A percentile compares a stretch with the other conserved stretches of the same genome.
phyloP scores from a whole-genome alignment of 2,329 filamentous ascomycete species.

The Colletotrichum lentis region DNA sequence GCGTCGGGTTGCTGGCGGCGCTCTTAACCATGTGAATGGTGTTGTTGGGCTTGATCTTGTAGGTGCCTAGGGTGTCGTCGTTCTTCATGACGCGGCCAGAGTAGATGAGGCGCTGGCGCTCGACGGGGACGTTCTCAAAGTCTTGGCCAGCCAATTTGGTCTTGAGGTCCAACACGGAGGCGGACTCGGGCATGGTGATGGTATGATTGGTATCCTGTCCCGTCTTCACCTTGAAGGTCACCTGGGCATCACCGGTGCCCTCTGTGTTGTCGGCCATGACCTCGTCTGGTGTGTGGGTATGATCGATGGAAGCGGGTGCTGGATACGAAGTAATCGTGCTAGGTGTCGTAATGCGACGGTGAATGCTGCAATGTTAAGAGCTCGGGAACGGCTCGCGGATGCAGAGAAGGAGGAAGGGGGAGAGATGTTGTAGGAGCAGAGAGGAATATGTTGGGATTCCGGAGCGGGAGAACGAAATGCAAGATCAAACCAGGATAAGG shows the following conservation, averaged over 20 bases:
- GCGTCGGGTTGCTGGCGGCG: constrained; percentile 80
- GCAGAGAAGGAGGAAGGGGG: neutral
- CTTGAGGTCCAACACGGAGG: constrained; percentile 87
- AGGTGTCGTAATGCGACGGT: constrained; percentile 13
- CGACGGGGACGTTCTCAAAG: constrained; percentile 84
- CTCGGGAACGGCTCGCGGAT: neutral
- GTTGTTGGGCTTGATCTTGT: constrained; percentile 96
- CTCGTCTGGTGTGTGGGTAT: constrained; percentile 13
- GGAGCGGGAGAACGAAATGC: constrained; percentile 17
- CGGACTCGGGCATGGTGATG: constrained; percentile 79
- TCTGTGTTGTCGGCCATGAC: constrained; percentile 72
- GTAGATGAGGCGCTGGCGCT: constrained; percentile 95
- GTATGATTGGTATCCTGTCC: constrained; percentile 87
- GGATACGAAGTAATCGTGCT: neutral
- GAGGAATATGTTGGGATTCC: constrained; percentile 23
- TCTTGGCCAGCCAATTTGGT: constrained; percentile 82
- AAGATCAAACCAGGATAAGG: constrained; percentile 13
- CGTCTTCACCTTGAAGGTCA: constrained; percentile 98
- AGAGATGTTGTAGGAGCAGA: constrained; percentile 2
- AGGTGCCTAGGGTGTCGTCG: constrained; percentile 80
- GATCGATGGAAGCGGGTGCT: constrained; percentile 7
- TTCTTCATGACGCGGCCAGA: constrained; percentile 97
- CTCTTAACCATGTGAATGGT: constrained; percentile 97
- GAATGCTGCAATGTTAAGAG: neutral
- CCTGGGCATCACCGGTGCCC: constrained; percentile 71